Conservation (phyloP, 2,329 filamentous ascomycete species). For the Penicillium corylophilum region DNA sequence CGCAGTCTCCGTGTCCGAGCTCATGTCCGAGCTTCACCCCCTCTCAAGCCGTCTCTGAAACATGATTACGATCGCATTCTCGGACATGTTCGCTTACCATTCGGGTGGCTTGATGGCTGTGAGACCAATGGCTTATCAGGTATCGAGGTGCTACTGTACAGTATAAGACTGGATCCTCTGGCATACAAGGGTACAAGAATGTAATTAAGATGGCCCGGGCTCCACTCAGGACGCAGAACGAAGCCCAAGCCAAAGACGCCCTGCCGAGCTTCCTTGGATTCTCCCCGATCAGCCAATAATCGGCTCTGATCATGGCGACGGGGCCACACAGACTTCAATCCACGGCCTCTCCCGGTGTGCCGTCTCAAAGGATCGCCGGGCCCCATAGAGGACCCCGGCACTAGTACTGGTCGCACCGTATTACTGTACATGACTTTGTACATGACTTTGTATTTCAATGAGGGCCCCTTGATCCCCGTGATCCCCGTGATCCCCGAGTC, state of each 20-base stretch:
- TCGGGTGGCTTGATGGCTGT: neutral
- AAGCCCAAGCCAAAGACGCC: neutral
- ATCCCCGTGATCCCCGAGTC: slow-evolving; percentile 9
- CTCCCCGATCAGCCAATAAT: slow-evolving; percentile 14
- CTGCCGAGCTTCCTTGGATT: neutral
- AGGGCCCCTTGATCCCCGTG: neutral
- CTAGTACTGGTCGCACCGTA: neutral
- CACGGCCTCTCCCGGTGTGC: slow-evolving; percentile 15
- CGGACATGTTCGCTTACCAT: neutral
- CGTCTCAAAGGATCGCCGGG: slow-evolving; percentile 16
- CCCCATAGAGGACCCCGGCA: neutral
- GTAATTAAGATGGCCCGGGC: neutral
- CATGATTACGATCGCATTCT: neutral
- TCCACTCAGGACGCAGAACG: neutral
- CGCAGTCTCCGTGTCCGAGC: neutral
- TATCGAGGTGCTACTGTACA: neutral
- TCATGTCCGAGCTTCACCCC: neutral
- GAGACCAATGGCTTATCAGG: neutral
- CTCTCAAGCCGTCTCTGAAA: neutral
- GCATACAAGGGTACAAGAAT: neutral
- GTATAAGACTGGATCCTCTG: neutral
- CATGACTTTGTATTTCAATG: neutral
- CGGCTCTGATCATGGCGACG: slow-evolving; percentile 5
- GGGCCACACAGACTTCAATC: slow-evolving; percentile 10
- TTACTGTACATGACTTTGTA: slow-evolving; percentile 2